Conservation (phyloP, 192 early-diverging fungal genomes). For the Entomortierella chlamydospora region DNA sequence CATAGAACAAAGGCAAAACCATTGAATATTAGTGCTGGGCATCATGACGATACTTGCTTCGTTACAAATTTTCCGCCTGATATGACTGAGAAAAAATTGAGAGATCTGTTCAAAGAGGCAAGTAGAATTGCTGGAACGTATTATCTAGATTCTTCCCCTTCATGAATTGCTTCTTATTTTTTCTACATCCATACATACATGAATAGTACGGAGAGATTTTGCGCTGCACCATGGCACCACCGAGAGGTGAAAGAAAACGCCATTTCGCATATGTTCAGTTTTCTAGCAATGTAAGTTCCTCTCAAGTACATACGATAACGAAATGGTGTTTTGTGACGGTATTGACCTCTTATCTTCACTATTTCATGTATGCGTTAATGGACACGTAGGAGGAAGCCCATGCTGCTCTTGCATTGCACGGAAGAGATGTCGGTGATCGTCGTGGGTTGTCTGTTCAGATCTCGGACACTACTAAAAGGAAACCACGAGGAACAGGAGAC, state of each 20-base stretch:
- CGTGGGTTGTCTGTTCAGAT: constrained; percentile 36
- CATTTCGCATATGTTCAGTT: constrained; percentile 34
- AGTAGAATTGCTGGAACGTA: not conserved
- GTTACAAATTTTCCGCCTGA: constrained; percentile 26
- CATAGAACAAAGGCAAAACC: constrained; percentile 3
- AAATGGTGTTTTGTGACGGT: no score
- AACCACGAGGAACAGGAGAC: not conserved
- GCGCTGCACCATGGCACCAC: constrained; percentile 12
- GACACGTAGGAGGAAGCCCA: constrained; percentile 32
- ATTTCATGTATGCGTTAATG: not conserved
- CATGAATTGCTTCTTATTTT: not conserved
- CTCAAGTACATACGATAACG: no score
- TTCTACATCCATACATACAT: not conserved
- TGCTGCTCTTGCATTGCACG: constrained; percentile 35
- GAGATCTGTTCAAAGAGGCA: constrained; percentile 31
- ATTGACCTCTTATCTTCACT: not conserved
- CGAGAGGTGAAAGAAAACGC: not conserved
- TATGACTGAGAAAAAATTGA: constrained; percentile 21
- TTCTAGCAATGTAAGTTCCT: constrained; percentile 19
- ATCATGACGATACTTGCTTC: constrained; percentile 41
- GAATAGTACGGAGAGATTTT: constrained; percentile 28
- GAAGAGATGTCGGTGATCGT: constrained; percentile 39
- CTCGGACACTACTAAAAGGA: constrained; percentile 27
- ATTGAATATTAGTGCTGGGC: constrained; percentile 26
- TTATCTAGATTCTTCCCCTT: not conserved